Evolutionary conservation across 1,284 basidiomycete species (phyloP).

Genomic region (Moniliella sp.): DNA sequence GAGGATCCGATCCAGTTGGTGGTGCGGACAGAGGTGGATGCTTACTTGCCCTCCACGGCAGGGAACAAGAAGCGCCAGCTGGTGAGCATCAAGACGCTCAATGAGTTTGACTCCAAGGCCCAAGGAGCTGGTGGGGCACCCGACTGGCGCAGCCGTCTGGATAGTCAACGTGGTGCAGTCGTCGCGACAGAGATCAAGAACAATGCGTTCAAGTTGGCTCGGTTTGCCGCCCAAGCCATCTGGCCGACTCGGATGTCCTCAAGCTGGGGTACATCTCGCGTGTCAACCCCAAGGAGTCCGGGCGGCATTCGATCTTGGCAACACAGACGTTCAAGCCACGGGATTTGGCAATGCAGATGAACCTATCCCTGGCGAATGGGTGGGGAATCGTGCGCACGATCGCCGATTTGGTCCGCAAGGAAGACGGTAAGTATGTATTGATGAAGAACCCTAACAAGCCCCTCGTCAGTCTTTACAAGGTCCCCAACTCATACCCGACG

Average conservation of each 20-base stretch:
- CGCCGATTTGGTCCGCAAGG: conserved; percentile 20
- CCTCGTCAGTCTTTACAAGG: conserved; percentile 73
- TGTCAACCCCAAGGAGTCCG: conserved; percentile 74
- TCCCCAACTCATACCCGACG: conserved; percentile 69
- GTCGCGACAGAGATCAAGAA: conserved; percentile 99
- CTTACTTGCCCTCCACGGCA: conserved; percentile 39
- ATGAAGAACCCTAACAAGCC: conserved; percentile 39
- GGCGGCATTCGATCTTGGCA: conserved; percentile 81
- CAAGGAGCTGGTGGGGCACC: conserved; percentile 75
- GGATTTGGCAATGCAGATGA: conserved; percentile 84
- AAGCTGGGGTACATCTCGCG: conserved; percentile 94
- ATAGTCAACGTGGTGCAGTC: conserved; percentile 86
- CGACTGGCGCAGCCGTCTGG: conserved; percentile 88
- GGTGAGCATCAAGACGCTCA: conserved; percentile 70
- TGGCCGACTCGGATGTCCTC: conserved; percentile 86
- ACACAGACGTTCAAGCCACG: conserved; percentile 80
- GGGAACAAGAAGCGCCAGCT: conserved; percentile 43
- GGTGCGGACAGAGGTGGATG: conserved; percentile 88
- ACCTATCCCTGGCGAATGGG: conserved; percentile 79
- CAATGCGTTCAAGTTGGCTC: conserved; percentile 89
- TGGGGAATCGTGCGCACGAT: conserved; percentile 68
- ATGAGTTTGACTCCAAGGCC: conserved; percentile 85
- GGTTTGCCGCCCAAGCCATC: conserved; percentile 88
- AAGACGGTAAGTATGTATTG: conserved; percentile 20
- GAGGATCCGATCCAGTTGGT: conserved; percentile 56